Percentiles rank a stretch among this genome's conserved stretches.
Conservation (phyloP, 169 alveolate species). For the Plasmodium vinckei region DNA sequence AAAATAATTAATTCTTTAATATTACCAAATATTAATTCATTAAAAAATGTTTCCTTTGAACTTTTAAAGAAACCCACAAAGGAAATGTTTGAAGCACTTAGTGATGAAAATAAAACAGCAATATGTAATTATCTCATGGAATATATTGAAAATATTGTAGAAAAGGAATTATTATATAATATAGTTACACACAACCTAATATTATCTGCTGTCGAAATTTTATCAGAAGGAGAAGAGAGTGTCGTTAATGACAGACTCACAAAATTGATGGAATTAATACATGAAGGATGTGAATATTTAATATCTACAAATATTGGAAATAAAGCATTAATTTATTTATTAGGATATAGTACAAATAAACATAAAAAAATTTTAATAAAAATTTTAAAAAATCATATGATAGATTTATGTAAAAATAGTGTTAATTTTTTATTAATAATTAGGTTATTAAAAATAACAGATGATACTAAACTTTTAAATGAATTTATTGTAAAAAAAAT, state of each 20-base stretch:
- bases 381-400: conserved; percentile 45
- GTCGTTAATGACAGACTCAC: conserved; percentile 25
- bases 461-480: conserved; percentile 63
- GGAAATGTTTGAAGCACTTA: conserved; percentile 28
- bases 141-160: conserved; percentile 56
- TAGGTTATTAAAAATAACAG: conserved; percentile 70
- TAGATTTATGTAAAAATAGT: conserved; percentile 66
- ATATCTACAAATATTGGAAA: conserved; percentile 60
- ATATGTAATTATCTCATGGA: conserved; percentile 30
- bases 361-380: conserved; percentile 70
- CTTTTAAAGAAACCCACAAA: conserved; percentile 40
- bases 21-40: conserved; percentile 29
- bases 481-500: conserved; percentile 63
- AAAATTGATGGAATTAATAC: conserved; percentile 58
- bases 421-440: conserved; percentile 56
- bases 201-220: conserved; percentile 25
- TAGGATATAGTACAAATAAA: conserved; percentile 74
- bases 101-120: conserved; percentile 35
- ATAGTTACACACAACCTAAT: conserved; percentile 52
- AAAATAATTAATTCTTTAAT: conserved; percentile 38
- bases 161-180: conserved; percentile 61
- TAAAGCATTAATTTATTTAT: conserved; percentile 55
- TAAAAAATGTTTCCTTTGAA: conserved; percentile 35
- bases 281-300: conserved; percentile 76
- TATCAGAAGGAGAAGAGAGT: conserved; percentile 28